Percentiles rank a stretch among this genome's conserved stretches.
These are phyloP conservation scores for Populus tremula DNA, from an alignment of 345 rosid genomes.

Conservation along the genomic window DNA sequence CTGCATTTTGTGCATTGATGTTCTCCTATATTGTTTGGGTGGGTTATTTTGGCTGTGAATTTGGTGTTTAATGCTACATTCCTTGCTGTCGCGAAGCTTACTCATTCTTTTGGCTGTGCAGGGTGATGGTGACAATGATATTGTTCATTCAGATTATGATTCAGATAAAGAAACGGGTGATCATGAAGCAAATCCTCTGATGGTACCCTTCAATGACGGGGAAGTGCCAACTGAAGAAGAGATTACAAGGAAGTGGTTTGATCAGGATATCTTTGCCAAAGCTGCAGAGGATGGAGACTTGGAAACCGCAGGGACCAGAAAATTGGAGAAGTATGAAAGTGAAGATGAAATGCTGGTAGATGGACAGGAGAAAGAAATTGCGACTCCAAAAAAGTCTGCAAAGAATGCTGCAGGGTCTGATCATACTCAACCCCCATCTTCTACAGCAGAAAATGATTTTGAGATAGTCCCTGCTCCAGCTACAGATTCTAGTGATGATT, in stretches of 20 bases:
- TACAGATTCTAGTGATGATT: constrained; percentile 73
- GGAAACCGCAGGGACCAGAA: too few species aligned
- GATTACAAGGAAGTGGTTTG: constrained; percentile 72
- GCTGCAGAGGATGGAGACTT: constrained; percentile 71
- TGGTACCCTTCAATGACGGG: constrained; percentile 70
- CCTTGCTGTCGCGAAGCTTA: not conserved
- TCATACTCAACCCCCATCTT: constrained; percentile 15
- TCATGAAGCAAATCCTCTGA: constrained; percentile 76
- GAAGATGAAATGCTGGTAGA: constrained; percentile 55
- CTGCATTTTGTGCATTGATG: not conserved
- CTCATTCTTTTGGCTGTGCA: constrained; percentile 26
- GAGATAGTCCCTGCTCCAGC: constrained; percentile 83
- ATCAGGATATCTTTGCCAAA: constrained; percentile 79
- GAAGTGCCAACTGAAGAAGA: constrained; percentile 61
- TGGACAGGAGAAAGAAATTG: constrained; percentile 19
- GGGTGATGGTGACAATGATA: constrained; percentile 53
- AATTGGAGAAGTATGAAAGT: constrained; percentile 40
- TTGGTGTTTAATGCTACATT: not conserved
- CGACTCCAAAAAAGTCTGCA: constrained; percentile 26
- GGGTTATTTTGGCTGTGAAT: not conserved
- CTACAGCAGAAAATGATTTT: constrained; percentile 52
- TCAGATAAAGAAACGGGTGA: constrained; percentile 60
- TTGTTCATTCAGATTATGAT: constrained; percentile 51
- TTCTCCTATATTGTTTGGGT: not conserved
- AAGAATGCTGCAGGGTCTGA: constrained; percentile 23